phyloP scores from a whole-genome alignment of 768 basidiomycete species.

The Termitomyces sp. region DNA sequence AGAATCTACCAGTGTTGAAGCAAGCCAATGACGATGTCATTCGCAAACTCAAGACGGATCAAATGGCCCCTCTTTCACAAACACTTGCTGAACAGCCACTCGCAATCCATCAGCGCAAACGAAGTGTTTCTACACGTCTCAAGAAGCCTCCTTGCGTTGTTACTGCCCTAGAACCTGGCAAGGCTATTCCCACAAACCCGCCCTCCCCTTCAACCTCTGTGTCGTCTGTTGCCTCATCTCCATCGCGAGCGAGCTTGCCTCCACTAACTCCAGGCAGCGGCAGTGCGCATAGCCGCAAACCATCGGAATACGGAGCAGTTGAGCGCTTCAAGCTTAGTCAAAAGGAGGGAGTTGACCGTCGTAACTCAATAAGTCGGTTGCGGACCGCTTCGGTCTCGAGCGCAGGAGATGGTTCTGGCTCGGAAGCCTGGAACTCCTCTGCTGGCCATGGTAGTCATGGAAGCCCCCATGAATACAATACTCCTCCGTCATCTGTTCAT shows the following conservation, averaged over 20 bases:
- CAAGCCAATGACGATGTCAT: conserved; percentile 99
- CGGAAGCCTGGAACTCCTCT: conserved; percentile 65
- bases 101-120: conserved; percentile 55
- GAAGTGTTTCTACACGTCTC: conserved; percentile 75
- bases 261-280: conserved; percentile 67
- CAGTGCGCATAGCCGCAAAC: conserved; percentile 69
- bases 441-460: conserved; percentile 46
- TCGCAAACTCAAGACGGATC: conserved; percentile 89
- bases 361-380: conserved; percentile 80
- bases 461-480: conserved; percentile 42
- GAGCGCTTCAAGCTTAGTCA: conserved; percentile 86
- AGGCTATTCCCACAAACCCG: conserved; percentile 62
- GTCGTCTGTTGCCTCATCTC: conserved; percentile 86
- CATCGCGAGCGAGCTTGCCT: conserved; percentile 67
- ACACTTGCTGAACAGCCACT: conserved; percentile 56
- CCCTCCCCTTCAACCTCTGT: conserved; percentile 91
- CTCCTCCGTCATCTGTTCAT: conserved; percentile 81
- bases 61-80: conserved; percentile 72
- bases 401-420: conserved; percentile 71
- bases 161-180: conserved; percentile 54
- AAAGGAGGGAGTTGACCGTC: conserved; percentile 69
- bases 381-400: conserved; percentile 85
- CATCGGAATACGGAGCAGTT: conserved; percentile 83
- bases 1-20: conserved; percentile 92
- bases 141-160: conserved; percentile 81